Base-by-base conservation (phyloP, 345 rosid species). In the Eutrema japonicum region DNA sequence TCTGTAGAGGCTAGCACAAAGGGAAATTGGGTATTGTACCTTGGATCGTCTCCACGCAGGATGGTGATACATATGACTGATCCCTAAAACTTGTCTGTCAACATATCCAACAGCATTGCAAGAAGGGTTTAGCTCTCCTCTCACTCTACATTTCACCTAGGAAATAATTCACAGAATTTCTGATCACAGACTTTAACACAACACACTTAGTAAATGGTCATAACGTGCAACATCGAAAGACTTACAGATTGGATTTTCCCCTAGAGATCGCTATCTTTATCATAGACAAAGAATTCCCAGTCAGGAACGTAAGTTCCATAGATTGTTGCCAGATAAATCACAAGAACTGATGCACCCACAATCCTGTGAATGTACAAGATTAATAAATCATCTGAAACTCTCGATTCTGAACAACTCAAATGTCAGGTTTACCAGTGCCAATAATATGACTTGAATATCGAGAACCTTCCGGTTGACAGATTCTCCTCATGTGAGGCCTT, bases 31-130 rank as follows among this genome's bases (percentile, higher is more conserved):
- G 58, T 13, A 43, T 27, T 55, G 26, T 70, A 91, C 97, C 96
- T 89, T 81, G n/a, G 91, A 82, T 84, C 97, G 86, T 82, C 81
- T 89, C 97, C 96, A 93, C 7, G 97, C 98, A 43, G 98, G 98
- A 77, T 68, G 91, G 7, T 77, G 80, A 79, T 91, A 91, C 90
- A 91, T 70, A 70, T 88, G 97, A 59, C 82, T 79, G 54, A 88
- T 78, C 73, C 97, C 98, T 32, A 93, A 81, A 29, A 91, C 77
- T 79, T 71, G 41, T 78, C 96, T 83, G 70, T 93, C 98, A 72
- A 89, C 69, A 50, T 83, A 89, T 66, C 96, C 97, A 59, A 80
- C 93, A 32, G 92, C 98, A 72, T 93, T 93, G 64, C 98, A 93
- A 36, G 97, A 88, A 80, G 97, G 93, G 73, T 87, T 82, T 33